Evolutionary conservation across 805 yeast species (phyloP), one percentile per base, ranked within the genome.

Genomic region (Ogataea zsoltii): DNA sequence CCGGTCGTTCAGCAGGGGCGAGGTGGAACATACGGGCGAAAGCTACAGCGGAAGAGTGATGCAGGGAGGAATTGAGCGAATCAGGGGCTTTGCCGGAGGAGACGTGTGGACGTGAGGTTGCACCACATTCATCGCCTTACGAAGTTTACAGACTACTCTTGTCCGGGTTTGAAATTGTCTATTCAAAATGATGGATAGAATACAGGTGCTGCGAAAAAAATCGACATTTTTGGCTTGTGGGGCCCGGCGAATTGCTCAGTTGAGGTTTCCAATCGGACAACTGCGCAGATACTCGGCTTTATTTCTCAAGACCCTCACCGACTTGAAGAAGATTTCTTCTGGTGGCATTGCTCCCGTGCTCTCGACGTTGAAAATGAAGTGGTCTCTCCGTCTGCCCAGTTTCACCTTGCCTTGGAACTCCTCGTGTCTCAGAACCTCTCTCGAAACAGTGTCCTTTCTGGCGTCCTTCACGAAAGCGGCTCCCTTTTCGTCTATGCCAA

Each of bases 291-390:
- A 85, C 53, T 83, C 88, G 29, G 88, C 91, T 71, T 94, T 94
- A 62, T 85, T 84, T 68, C 82, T 87, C 65, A 94, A 75, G 44
- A 90, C 83, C 65, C 92, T 79, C 41, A 94, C 86, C 49, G 92
- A 82, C 67, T 92, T 94, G 71, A 89, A 82, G 69, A 94, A 94
- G 44, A 94, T 89, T 70, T 92, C 98, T 59, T 88, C 96, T 17
- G 99, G 97, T 13, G 89, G 74, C 96, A 94, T 91, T 33, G 97
- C 96, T 32, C 99, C 98, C 2, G 96, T 84, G 45, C 92, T 83
- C 69, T 94, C 99, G 38, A 94, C 90, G 59, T 90, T 88, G 74
- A 89, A 94, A 42, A 94, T 88, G 66, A 94, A 94, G 60, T 94
- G 96, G 65, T 87, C 94, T 67, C 96, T 83, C 55, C 77, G 77